phyloP scores from a whole-genome alignment of 192 early-diverging fungal genomes.

The Dissophora ornata region DNA sequence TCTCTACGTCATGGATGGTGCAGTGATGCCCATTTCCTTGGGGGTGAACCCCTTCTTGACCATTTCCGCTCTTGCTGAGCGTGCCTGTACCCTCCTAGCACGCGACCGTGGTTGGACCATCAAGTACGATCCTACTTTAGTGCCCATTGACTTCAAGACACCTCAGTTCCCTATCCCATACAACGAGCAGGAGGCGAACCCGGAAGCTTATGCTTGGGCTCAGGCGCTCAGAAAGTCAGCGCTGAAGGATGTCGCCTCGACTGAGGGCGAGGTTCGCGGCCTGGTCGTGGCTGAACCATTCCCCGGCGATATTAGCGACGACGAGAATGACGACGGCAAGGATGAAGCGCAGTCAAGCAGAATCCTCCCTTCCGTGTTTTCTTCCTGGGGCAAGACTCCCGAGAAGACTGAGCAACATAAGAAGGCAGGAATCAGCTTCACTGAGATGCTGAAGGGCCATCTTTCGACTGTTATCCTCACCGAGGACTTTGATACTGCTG shows the following conservation, averaged over 20 bases:
- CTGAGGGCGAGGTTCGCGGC: constrained; percentile 29
- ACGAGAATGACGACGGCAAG: neutral
- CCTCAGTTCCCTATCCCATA: constrained; percentile 52
- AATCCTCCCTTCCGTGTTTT: constrained; percentile 17
- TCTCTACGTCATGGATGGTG: constrained; percentile 61
- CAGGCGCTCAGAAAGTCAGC: constrained; percentile 28
- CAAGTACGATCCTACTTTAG: constrained; percentile 47
- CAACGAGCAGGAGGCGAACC: constrained; percentile 16
- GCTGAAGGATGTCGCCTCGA: constrained; percentile 24
- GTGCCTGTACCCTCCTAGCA: constrained; percentile 46
- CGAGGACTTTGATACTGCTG: constrained; percentile 52
- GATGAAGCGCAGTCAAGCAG: constrained; percentile 9
- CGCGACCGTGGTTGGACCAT: constrained; percentile 55
- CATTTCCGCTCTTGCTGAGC: constrained; percentile 58
- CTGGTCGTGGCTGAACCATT: constrained; percentile 33
- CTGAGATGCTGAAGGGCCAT: constrained; percentile 58
- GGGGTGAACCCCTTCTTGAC: constrained; percentile 65
- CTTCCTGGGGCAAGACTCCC: constrained; percentile 4
- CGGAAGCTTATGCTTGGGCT: constrained; percentile 22
- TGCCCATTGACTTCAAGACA: constrained; percentile 45
- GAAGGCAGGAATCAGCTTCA: constrained; percentile 44
- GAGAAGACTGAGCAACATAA: constrained; percentile 8
- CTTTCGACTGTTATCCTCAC: constrained; percentile 57
- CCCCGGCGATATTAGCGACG: constrained; percentile 14
- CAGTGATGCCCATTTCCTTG: constrained; percentile 58